Base-by-base conservation (phyloP, 2,329 filamentous ascomycete genomes). In the Sphaceloma murrayae region DNA sequence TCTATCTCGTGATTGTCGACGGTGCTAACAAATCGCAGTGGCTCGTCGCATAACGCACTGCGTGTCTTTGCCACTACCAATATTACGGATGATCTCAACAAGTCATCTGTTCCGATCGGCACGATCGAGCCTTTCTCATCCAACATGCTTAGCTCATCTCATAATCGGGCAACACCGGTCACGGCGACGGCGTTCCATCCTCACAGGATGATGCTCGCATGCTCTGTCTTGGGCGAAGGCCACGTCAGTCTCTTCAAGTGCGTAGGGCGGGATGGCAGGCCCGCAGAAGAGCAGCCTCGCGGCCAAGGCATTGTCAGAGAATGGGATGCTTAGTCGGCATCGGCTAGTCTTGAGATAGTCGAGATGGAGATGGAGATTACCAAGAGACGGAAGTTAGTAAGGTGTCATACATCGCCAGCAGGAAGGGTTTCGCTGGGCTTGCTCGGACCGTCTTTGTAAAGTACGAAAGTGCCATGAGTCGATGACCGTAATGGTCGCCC, bases 161-260 rank as follows among this genome's bases (percentile, higher is more conserved):
- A 87, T 56, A 86, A 79, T 58, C 81, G 85, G 42, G 80, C 81
- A 46, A 77, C 80, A 5, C 83, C 91, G 1, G 93, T 98, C 52
- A 80, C 87, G 2, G 77, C 84, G 26, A 94, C 89, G 6, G 83
- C 88, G 0, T 98, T 96, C 69, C 91, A 98, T 64, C 91, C 91
- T 1, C 91, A 98, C 62, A 78, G 83, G 43, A 88, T 94, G 66
- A 80, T 95, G 62, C 73, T 98, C 49, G 88, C 86, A 26, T 91
- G 84, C 56, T 84, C 88, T 1, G 85, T 87, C 3, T 73, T 85
- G 32, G 85, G 87, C 46, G 88, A 95, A 59, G 78, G 88, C 48
- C 85, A 95, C 60, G 80, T 98, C 57, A 95, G 94, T 60, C 71
- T 96, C 19, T 93, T 89, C 55, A 57, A 56, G 48, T 61, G 58